These are phyloP conservation scores for Neofusicoccum sp. DNA, from an alignment of 2,329 filamentous ascomycete genomes.

Conservation along the genomic window DNA sequence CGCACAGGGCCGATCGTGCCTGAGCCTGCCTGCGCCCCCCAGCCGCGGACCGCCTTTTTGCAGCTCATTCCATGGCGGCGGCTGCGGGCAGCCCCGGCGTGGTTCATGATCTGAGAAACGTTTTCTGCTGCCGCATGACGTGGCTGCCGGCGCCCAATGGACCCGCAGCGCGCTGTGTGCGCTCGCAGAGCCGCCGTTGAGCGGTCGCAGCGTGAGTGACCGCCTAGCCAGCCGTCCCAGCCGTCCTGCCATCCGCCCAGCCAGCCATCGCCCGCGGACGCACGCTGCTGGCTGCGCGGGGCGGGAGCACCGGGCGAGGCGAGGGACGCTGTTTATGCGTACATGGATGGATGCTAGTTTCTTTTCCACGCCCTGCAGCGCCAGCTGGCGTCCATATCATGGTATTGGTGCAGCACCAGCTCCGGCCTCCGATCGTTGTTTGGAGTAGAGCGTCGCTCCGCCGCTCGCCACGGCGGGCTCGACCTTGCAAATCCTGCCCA, in stretches of 20 bases:
- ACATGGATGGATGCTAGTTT: background rate
- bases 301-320: constrained; percentile 3
- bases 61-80: background rate
- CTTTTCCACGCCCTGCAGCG: background rate
- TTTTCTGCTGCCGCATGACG: constrained; percentile 14
- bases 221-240: too few relatives aligned
- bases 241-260: background rate
- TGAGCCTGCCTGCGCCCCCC: background rate
- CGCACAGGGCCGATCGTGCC: constrained; percentile 15
- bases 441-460: constrained; percentile 4
- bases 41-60: background rate
- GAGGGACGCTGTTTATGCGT: background rate
- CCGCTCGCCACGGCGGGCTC: background rate
- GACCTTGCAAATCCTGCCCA: constrained; percentile 9
- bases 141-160: constrained; percentile 8
- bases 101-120: background rate
- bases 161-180: too few relatives aligned
- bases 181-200: background rate
- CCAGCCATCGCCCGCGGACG: constrained; percentile 3
- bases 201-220: background rate
- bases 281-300: background rate
- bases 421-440: constrained; percentile 2
- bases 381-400: background rate
- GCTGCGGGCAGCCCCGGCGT: background rate
- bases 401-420: constrained; percentile 11